A percentile compares a stretch with the other conserved stretches of the same genome.
phyloP scores from a whole-genome alignment of 2,329 filamentous ascomycete species.

The Trichoderma breve region DNA sequence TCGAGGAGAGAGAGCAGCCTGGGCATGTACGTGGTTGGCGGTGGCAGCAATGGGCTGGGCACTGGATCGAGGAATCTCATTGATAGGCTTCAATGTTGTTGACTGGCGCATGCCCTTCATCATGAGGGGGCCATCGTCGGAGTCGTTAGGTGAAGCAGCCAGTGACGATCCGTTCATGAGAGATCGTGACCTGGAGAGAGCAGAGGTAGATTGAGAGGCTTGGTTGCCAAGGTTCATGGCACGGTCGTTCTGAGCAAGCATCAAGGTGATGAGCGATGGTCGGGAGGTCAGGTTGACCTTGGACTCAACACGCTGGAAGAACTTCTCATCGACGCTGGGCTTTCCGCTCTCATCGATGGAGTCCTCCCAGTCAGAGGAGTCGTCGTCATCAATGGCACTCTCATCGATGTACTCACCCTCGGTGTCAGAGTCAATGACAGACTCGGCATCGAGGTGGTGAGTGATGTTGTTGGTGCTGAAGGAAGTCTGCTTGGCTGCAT shows the following conservation, averaged over 20 bases:
- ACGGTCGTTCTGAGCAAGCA: conserved; percentile 76
- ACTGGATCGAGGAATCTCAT: conserved; percentile 62
- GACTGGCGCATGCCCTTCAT: conserved; percentile 58
- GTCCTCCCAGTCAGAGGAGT: conserved; percentile 59
- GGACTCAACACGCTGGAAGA: conserved; percentile 91
- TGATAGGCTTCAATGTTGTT: conserved; percentile 52
- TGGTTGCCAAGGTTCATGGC: conserved; percentile 66
- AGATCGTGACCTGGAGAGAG: conserved; percentile 64
- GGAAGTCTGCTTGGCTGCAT: conserved; percentile 63
- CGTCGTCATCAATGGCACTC: conserved; percentile 76
- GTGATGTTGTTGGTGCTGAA: conserved; percentile 75
- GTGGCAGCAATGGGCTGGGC: conserved; percentile 78
- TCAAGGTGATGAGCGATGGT: conserved; percentile 83
- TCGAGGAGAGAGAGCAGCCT: conserved; percentile 80
- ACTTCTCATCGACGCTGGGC: conserved; percentile 76
- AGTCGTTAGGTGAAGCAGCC: conserved; percentile 55
- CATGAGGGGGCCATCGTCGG: conserved; percentile 60
- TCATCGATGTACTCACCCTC: conserved; percentile 69
- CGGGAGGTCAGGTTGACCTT: conserved; percentile 79
- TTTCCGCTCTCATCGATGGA: conserved; percentile 79
- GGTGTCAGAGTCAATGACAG: conserved; percentile 37
- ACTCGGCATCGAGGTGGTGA: conserved; percentile 59
- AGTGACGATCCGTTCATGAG: conserved; percentile 43
- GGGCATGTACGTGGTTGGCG: conserved; percentile 61
- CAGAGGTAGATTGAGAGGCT: conserved; percentile 64